A percentile compares a stretch with the other conserved stretches of the same genome.
Conservation (phyloP, 768 basidiomycete genomes). For the Kwoniella sp. region DNA sequence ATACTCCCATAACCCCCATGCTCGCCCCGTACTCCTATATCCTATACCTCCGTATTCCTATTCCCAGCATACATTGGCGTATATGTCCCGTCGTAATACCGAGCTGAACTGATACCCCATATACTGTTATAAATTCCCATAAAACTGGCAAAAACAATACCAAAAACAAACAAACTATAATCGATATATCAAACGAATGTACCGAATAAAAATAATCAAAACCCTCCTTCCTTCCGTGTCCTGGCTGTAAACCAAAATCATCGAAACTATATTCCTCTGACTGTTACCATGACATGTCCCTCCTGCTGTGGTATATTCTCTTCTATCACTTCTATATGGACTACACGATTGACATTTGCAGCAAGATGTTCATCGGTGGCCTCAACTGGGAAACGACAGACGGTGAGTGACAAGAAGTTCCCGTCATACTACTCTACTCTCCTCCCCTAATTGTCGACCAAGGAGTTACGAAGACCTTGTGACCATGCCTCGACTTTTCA, state of each 20-base stretch:
- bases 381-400: slow-evolving; percentile 99
- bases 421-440: neutral
- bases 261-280: no score
- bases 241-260: no score
- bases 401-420: no score
- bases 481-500: no score
- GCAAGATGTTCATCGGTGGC: slow-evolving; percentile 99
- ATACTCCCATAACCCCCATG: neutral
- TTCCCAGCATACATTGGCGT: neutral
- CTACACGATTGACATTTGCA: slow-evolving; percentile 51
- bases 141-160: neutral
- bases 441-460: no score
- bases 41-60: neutral
- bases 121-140: slow-evolving; percentile 5
- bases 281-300: no score
- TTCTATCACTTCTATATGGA: no score
- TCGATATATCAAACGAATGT: slow-evolving; percentile 11
- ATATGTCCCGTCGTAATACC: slow-evolving; percentile 9
- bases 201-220: slow-evolving; percentile 5
- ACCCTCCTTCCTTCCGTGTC: neutral
- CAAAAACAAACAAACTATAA: neutral
- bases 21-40: neutral
- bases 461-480: no score
- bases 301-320: no score
- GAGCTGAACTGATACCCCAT: slow-evolving; percentile 18